A percentile compares a stretch with the other conserved stretches of the same genome.
phyloP scores from a whole-genome alignment of 306 rosid genomes.

The Mucuna pruriens region DNA sequence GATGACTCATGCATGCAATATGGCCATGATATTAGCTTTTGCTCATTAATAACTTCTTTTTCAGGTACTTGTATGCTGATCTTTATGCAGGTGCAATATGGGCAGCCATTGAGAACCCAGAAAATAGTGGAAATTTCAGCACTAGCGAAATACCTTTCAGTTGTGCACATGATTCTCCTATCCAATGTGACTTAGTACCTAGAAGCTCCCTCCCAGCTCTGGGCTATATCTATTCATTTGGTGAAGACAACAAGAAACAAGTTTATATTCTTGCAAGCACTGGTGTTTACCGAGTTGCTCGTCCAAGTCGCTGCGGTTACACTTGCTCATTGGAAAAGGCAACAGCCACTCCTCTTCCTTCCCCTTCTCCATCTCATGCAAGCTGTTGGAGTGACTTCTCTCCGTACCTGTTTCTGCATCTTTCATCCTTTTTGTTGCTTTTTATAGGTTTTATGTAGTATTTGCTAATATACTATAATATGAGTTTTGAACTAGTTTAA shows the following conservation, averaged over 20 bases:
- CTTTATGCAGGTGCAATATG: constrained; percentile 71
- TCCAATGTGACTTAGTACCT: constrained; percentile 56
- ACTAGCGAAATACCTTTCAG: constrained; percentile 60
- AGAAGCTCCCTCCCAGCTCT: constrained; percentile 61
- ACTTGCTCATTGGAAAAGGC: constrained; percentile 61
- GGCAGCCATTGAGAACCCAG: constrained; percentile 70
- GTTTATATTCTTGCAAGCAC: constrained; percentile 62
- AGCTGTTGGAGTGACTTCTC: constrained; percentile 21
- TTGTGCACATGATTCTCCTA: constrained; percentile 73
- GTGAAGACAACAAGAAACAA: constrained; percentile 77
- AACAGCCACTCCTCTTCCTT: constrained; percentile 4
- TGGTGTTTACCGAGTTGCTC: constrained; percentile 76
- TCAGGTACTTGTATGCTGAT: constrained; percentile 84
- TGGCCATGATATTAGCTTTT: no score
- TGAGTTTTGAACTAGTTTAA: no score
- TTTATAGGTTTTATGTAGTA: constrained; percentile 21
- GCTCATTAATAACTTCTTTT: neutral
- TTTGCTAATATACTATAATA: no score
- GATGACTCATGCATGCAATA: neutral
- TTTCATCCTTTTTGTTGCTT: constrained; percentile 40
- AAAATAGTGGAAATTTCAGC: constrained; percentile 77
- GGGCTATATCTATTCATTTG: constrained; percentile 74
- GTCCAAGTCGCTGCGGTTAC: constrained; percentile 73
- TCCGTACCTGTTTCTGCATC: constrained; percentile 27
- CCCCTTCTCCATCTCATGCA: constrained; percentile 34